These are phyloP conservation scores for Entonaema liquescens DNA, from an alignment of 495 filamentous ascomycete genomes.

Conservation along the genomic window DNA sequence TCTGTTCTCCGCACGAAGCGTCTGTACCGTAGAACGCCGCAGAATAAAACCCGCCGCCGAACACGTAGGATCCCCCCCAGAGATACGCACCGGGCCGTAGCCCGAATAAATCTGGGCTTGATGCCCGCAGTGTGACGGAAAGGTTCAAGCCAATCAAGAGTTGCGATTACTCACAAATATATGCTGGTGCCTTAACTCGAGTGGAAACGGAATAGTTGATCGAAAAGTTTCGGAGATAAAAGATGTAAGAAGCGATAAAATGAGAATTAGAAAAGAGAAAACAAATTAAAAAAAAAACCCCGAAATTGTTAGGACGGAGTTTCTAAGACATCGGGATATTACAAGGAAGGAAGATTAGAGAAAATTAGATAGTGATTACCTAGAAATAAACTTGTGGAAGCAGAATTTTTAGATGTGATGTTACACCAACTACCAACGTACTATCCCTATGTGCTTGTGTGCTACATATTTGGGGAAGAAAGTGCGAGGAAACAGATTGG, in stretches of 20 bases:
- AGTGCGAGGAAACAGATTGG: background rate
- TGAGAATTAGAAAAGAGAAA: background rate
- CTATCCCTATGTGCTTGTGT: background rate
- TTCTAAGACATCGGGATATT: too few relatives aligned
- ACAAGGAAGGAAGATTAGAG: too few relatives aligned
- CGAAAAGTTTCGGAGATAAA: background rate
- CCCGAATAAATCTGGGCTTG: conserved; percentile 21
- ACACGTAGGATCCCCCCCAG: conserved; percentile 14
- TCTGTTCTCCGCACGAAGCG: conserved; percentile 35
- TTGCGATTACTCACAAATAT: conserved; percentile 4
- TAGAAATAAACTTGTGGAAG: background rate
- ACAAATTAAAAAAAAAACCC: background rate
- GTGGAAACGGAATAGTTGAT: conserved; percentile 10
- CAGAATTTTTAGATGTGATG: conserved; percentile 3
- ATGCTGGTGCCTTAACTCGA: conserved; percentile 9
- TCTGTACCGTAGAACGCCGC: conserved; percentile 26
- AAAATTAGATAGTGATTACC: too few relatives aligned
- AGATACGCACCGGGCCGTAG: conserved; percentile 33
- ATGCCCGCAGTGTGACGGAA: conserved; percentile 22
- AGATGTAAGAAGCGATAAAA: background rate
- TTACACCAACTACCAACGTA: background rate
- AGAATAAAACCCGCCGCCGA: conserved; percentile 31
- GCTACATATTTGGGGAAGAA: background rate
- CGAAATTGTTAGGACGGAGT: too few relatives aligned
- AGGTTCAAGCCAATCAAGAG: conserved; percentile 27